phyloP scores from a whole-genome alignment of 352 stramenopile species.

The Peronospora farinosa region DNA sequence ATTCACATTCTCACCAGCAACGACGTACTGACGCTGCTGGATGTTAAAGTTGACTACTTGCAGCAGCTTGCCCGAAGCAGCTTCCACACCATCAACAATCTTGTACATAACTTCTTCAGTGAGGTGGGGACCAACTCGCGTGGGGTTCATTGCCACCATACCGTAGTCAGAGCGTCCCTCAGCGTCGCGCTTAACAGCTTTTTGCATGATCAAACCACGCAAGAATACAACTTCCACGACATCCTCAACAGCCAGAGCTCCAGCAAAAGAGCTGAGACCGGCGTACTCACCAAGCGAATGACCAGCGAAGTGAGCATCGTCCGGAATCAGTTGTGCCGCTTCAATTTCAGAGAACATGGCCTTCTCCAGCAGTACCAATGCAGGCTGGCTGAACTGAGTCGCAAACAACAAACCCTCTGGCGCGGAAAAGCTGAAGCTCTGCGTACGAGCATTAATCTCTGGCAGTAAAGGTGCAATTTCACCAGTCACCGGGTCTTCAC shows the following conservation, averaged over 20 bases:
- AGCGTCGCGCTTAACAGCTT: slow-evolving; percentile 50
- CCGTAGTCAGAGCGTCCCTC: slow-evolving; percentile 75
- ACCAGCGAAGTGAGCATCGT: slow-evolving; percentile 73
- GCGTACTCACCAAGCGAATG: slow-evolving; percentile 88
- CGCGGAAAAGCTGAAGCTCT: slow-evolving; percentile 79
- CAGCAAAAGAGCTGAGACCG: slow-evolving; percentile 70
- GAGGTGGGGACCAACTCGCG: slow-evolving; percentile 61
- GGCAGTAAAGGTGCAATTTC: slow-evolving; percentile 58
- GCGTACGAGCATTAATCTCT: slow-evolving; percentile 72
- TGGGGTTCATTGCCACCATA: slow-evolving; percentile 85
- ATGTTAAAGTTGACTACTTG: slow-evolving; percentile 89
- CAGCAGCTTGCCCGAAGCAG: slow-evolving; percentile 57
- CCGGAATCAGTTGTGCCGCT: slow-evolving; percentile 54
- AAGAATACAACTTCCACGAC: slow-evolving; percentile 82
- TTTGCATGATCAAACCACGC: slow-evolving; percentile 63
- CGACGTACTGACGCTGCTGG: slow-evolving; percentile 76
- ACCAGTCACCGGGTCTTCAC: slow-evolving; percentile 52
- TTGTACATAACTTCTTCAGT: slow-evolving; percentile 60
- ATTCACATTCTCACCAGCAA: slow-evolving; percentile 77
- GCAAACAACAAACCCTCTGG: slow-evolving; percentile 76
- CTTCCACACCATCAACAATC: slow-evolving; percentile 62
- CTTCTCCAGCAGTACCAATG: slow-evolving; percentile 79
- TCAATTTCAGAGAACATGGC: slow-evolving; percentile 82
- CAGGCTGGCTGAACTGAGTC: slow-evolving; percentile 83
- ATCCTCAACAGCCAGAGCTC: slow-evolving; percentile 59